Conservation (phyloP, 805 yeast genomes). For the Huiozyma sinensis region DNA sequence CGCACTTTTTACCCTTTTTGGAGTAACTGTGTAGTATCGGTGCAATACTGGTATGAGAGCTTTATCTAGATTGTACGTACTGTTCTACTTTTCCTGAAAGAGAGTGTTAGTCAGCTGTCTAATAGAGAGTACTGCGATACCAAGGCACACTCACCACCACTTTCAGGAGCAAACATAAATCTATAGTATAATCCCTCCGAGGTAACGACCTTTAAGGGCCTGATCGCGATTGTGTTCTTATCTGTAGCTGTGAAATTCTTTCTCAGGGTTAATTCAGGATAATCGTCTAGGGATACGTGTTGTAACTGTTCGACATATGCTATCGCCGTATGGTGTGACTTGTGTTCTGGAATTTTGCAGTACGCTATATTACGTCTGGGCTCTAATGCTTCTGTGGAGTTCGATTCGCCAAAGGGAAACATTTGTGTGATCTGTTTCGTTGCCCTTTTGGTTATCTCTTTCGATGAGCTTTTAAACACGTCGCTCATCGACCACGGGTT, state of each 20-base stretch:
- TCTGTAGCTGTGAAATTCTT: neutral
- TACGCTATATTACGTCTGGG: conserved; percentile 86
- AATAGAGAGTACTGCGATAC: conserved; percentile 42
- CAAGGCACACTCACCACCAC: conserved; percentile 86
- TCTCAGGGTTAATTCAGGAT: neutral
- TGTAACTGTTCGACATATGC: neutral
- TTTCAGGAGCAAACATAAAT: conserved; percentile 57
- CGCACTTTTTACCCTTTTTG: too few relatives aligned
- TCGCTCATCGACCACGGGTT: conserved; percentile 54
- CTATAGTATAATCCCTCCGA: conserved; percentile 57
- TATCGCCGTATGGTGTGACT: conserved; percentile 21
- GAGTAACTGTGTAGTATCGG: too few relatives aligned
- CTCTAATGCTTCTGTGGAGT: conserved; percentile 39
- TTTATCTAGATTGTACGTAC: too few relatives aligned
- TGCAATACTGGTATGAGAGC: too few relatives aligned
- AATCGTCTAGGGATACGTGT: neutral
- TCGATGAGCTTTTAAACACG: conserved; percentile 63
- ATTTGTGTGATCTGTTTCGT: conserved; percentile 78
- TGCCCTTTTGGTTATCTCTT: conserved; percentile 60
- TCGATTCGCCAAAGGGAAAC: conserved; percentile 39
- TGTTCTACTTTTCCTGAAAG: too few relatives aligned
- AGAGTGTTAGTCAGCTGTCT: neutral
- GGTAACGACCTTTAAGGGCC: neutral
- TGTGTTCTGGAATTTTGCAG: conserved; percentile 50
- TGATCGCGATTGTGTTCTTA: neutral